Percentiles rank a stretch among this genome's conserved stretches.
These are phyloP conservation scores for Phlebopus sp. DNA, from an alignment of 1,284 basidiomycete species.

Conservation along the genomic window DNA sequence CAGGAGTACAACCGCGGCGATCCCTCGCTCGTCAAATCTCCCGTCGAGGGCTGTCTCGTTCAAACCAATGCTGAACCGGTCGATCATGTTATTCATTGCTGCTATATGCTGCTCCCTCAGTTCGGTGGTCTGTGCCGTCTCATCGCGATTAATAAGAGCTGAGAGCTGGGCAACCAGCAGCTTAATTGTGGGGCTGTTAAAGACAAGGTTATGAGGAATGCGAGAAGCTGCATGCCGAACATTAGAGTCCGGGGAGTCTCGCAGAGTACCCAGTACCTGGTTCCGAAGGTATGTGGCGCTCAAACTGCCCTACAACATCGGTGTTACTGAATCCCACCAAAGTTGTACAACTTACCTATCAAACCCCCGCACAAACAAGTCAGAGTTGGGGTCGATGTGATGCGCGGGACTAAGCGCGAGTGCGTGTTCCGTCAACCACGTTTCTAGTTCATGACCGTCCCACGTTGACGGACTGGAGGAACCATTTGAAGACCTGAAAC, in stretches of 20 bases:
- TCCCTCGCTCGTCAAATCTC: not conserved
- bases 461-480: conserved; percentile 8
- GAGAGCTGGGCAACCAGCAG: conserved; percentile 9
- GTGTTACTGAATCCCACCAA: not conserved
- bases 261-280: conserved; percentile 22
- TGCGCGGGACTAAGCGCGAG: conserved; percentile 11
- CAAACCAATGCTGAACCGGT: conserved; percentile 10
- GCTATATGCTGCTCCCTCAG: not conserved
- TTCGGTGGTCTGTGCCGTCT: not conserved
- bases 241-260: conserved; percentile 4
- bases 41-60: not conserved
- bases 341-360: conserved; percentile 20
- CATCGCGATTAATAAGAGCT: conserved; percentile 1
- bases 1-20: conserved; percentile 19
- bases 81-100: conserved; percentile 18
- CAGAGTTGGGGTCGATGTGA: conserved; percentile 8
- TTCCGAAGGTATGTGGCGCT: conserved; percentile 29
- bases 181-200: conserved; percentile 18
- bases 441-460: conserved; percentile 11
- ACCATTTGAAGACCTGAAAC: not conserved
- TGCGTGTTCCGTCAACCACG: conserved; percentile 21
- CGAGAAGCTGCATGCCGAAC: not conserved
- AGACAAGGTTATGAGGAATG: conserved; percentile 18
- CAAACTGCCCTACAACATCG: conserved; percentile 16
- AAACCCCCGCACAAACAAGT: conserved; percentile 26